These are phyloP conservation scores for Huntiella savannae DNA, from an alignment of 2,329 filamentous ascomycete species.

Conservation along the genomic window DNA sequence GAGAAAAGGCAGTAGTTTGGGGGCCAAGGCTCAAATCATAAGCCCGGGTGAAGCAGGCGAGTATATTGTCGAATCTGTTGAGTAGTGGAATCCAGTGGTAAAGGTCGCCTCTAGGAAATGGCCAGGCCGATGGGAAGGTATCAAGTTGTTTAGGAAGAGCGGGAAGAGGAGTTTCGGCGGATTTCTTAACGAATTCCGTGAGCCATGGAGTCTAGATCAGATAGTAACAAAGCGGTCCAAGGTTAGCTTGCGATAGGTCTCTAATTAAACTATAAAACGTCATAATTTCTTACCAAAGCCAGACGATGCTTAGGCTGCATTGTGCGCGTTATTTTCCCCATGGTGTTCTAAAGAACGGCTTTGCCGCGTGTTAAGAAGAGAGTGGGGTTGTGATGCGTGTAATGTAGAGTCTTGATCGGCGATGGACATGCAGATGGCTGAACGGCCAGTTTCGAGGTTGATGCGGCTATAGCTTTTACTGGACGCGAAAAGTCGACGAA, in stretches of 20 bases:
- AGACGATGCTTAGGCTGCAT: constrained; percentile 50
- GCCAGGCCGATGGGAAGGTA: constrained; percentile 77
- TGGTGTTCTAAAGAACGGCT: constrained; percentile 24
- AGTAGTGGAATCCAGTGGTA: constrained; percentile 96
- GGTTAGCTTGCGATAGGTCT: constrained; percentile 1
- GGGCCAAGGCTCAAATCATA: constrained; percentile 69
- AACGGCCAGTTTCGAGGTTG: background rate
- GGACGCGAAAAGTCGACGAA: background rate
- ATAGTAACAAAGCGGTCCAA: no score
- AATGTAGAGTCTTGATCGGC: no score
- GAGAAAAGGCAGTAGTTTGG: constrained; percentile 57
- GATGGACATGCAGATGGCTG: background rate
- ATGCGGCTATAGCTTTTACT: no score
- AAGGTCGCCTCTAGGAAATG: constrained; percentile 82
- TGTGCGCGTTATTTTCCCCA: constrained; percentile 50
- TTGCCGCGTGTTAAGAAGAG: background rate
- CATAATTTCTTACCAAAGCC: constrained; percentile 34
- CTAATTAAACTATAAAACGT: background rate
- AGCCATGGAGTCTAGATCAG: constrained; percentile 62
- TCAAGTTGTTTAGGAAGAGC: constrained; percentile 59
- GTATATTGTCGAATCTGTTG: constrained; percentile 78
- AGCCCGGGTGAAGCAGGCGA: constrained; percentile 61
- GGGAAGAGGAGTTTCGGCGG: constrained; percentile 50
- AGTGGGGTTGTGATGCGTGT: background rate
- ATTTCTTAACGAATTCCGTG: constrained; percentile 55